Base-by-base conservation (phyloP, 352 stramenopile genomes). In the Pythium apleroticum region DNA sequence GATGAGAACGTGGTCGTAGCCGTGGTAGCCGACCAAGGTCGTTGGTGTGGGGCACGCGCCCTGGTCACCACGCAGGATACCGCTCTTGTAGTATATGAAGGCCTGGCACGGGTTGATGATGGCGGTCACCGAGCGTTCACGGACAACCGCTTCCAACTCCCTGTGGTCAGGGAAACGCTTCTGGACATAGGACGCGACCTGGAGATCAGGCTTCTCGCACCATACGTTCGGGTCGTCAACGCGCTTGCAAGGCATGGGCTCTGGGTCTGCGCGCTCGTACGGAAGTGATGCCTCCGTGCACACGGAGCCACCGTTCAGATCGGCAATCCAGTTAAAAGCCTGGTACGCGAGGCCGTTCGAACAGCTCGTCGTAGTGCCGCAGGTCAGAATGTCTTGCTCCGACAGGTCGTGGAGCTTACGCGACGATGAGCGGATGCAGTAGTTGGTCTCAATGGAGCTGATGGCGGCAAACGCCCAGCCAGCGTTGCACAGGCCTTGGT, bases 1-100 rank as follows among this genome's bases (percentile, higher is more conserved):
- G 1, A 74, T 56, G 7, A 80, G 35, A 10, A 83, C 56, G 1
- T 58, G 65, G 54, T 84, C 69, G 62, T 82, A 31, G 17, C 41
- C 15, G 20, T 57, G 25, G 24, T 33, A n/a, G 0, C 33, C 22
- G 6, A 22, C 14, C 20, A 37, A 60, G 11, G 12, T 60, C 3
- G 35, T 25, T 19, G 25, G 19, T 0, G 24, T 43, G 2, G 60
- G 39, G 19, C 60, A 67, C 15, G 5, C 31, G 22, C 7, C 39
- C 25, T 59, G 33, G 37, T 65, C 49, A 22, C 58, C 58, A 12
- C 28, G 48, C 9, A 65, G 12, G n/a, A 65, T 15, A 17, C 58
- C 58, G 39, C 58, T 33, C 8, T 17, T 45, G 58, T 65, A 65
- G 58, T 52, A 65, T 24, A 57, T 48, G 45, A 59, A 31, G 19